Evolutionary conservation across 768 basidiomycete species (phyloP).

Genomic region (Neoboletus subvelutipes): DNA sequence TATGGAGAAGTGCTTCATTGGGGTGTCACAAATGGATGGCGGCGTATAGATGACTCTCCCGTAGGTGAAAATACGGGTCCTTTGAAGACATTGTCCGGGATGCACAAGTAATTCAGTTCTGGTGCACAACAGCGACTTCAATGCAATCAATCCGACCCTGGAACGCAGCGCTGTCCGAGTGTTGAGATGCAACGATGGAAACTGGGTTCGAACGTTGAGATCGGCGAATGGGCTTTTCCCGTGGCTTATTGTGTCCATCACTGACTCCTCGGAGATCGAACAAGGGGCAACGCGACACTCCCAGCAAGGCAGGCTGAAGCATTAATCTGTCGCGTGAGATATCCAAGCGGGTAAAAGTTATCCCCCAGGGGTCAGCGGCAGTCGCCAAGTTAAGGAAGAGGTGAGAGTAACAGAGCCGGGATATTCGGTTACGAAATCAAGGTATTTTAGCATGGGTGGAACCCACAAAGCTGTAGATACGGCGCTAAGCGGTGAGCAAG

Average conservation of each 20-base stretch:
- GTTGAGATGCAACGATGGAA: conserved; percentile 8
- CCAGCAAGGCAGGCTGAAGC: conserved; percentile 16
- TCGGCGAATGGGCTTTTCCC: conserved; percentile 10
- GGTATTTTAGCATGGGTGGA: conserved; percentile 3
- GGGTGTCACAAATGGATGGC: not conserved
- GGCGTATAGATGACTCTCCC: not conserved
- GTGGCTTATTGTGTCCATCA: conserved; percentile 8
- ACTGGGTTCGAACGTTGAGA: conserved; percentile 10
- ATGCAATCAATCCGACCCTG: conserved; percentile 20
- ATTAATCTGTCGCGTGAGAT: conserved; percentile 23
- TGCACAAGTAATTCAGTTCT: not conserved
- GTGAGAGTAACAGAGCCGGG: conserved; percentile 4
- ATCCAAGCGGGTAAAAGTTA: conserved; percentile 19
- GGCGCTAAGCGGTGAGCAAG: not conserved
- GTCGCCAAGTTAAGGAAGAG: conserved; percentile 16
- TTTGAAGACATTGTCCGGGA: conserved; percentile 1
- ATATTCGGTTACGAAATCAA: conserved; percentile 1
- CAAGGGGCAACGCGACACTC: conserved; percentile 6
- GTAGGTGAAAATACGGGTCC: not conserved
- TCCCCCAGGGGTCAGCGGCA: conserved; percentile 14
- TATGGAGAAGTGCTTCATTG: conserved; percentile 7
- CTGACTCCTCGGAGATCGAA: conserved; percentile 30
- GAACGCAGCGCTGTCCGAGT: conserved; percentile 6
- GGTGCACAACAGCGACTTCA: conserved; percentile 8
- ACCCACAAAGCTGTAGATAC: not conserved